phyloP scores from a whole-genome alignment of 192 early-diverging fungal genomes.

The Piromyces finnis region DNA sequence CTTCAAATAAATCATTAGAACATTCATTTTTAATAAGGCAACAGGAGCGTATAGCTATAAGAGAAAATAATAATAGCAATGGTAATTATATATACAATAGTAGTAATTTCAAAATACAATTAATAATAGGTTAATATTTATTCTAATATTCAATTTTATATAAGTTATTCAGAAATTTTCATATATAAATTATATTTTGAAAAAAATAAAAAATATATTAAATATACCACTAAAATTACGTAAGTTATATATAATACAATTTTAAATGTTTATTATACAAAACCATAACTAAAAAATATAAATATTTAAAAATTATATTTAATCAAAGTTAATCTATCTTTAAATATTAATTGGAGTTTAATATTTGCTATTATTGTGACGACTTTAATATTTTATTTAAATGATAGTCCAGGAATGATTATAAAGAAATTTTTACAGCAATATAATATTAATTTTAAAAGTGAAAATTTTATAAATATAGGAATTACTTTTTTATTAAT shows the following conservation, averaged over 20 bases:
- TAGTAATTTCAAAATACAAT: no score
- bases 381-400: background rate
- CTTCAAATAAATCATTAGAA: background rate
- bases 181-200: background rate
- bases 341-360: background rate
- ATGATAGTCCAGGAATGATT: background rate
- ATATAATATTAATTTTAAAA: background rate
- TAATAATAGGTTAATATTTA: no score
- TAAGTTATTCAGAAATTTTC: background rate
- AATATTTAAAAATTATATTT: background rate
- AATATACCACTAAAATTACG: background rate
- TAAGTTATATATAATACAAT: background rate
- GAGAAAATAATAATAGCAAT: background rate
- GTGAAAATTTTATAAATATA: background rate
- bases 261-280: no score
- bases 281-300: no score
- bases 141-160: no score
- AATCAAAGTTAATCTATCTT: background rate
- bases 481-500: background rate
- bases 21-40: background rate
- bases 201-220: background rate
- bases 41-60: background rate
- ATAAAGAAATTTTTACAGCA: background rate
- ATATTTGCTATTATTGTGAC: background rate
- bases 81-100: background rate